These are phyloP conservation scores for Dictyostelium brefeldianum DNA, from an alignment of 78 protist genomes.

Conservation along the genomic window DNA sequence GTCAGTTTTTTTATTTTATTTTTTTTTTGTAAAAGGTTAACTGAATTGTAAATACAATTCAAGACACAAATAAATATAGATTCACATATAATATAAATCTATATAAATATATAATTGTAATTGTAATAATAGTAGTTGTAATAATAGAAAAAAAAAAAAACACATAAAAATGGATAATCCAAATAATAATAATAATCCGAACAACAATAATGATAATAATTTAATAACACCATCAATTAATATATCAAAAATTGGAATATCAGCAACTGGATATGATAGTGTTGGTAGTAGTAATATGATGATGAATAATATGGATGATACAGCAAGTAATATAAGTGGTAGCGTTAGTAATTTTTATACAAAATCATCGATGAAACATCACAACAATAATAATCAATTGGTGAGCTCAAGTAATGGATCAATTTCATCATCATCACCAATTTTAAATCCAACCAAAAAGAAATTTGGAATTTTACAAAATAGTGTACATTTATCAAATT, in stretches of 20 bases:
- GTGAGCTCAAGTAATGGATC: neutral
- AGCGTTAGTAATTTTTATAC: conserved; percentile 16
- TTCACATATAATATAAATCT: too few relatives aligned
- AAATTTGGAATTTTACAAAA: conserved; percentile 17
- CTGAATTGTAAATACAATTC: too few relatives aligned
- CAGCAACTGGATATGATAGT: neutral
- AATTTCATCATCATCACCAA: neutral
- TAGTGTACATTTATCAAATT: neutral
- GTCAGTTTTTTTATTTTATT: too few relatives aligned
- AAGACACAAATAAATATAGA: too few relatives aligned
- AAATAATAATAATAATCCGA: too few relatives aligned
- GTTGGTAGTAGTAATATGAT: neutral
- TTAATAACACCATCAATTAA: neutral
- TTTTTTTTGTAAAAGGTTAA: too few relatives aligned
- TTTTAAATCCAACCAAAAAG: neutral
- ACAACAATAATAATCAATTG: neutral
- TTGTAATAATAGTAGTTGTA: too few relatives aligned
- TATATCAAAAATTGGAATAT: conserved; percentile 1
- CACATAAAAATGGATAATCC: too few relatives aligned
- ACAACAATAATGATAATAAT: too few relatives aligned
- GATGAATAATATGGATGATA: neutral
- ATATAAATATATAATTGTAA: too few relatives aligned
- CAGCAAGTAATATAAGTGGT: conserved; percentile 26
- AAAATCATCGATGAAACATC: neutral
- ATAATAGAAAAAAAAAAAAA: too few relatives aligned